Conservation (phyloP, 2,329 filamentous ascomycete genomes). For the Akanthomyces lecanii region DNA sequence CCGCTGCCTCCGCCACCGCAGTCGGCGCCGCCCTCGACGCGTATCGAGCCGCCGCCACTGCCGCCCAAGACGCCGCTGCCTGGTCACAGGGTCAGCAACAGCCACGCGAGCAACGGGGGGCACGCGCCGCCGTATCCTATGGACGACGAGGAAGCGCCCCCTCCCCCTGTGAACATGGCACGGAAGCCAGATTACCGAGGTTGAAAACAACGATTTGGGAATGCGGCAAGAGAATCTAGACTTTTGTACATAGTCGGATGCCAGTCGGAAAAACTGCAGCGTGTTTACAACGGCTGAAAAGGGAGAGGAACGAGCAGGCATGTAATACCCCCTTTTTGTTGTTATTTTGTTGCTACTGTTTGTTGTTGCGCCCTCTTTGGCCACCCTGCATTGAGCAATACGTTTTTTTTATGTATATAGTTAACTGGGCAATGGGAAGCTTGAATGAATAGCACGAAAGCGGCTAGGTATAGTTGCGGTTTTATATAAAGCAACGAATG, state of each 20-base stretch:
- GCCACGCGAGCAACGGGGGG: constrained; percentile 22
- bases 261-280: not conserved
- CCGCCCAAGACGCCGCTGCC: constrained; percentile 74
- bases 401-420: not conserved
- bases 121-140: constrained; percentile 69
- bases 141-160: constrained; percentile 62
- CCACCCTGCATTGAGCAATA: not conserved
- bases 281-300: not conserved
- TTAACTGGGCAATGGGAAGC: not conserved
- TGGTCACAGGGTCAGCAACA: constrained; percentile 35
- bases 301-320: constrained; percentile 1
- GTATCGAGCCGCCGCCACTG: constrained; percentile 63
- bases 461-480: not conserved
- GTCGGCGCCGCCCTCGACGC: constrained; percentile 26
- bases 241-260: not conserved
- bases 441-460: not conserved
- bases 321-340: not conserved
- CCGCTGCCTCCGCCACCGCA: constrained; percentile 33
- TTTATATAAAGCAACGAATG: not conserved
- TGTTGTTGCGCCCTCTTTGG: not conserved
- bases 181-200: constrained; percentile 73
- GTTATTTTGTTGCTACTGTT: not conserved
- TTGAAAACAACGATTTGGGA: constrained; percentile 24
- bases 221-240: not conserved
- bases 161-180: constrained; percentile 79